Percentiles rank a stretch among this genome's conserved stretches.
These are phyloP conservation scores for Phytophthora melonis DNA, from an alignment of 352 stramenopile species.

Conservation along the genomic window DNA sequence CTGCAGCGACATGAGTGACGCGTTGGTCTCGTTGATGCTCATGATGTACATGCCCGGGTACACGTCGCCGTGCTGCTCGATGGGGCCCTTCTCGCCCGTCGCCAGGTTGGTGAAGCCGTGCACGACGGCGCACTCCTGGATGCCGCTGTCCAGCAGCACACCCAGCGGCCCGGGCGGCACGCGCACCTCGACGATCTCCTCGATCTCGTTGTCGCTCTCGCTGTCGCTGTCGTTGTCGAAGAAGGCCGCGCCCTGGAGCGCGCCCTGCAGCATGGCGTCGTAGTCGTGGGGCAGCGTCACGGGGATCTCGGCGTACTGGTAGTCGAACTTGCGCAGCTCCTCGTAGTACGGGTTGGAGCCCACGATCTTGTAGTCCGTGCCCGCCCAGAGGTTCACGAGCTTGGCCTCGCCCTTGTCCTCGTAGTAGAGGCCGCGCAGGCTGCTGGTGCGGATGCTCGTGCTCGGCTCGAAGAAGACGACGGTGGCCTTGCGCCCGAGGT, in stretches of 20 bases:
- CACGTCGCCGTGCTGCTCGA: slow-evolving; percentile 72
- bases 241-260: slow-evolving; percentile 78
- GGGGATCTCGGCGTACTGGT: slow-evolving; percentile 76
- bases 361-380: slow-evolving; percentile 86
- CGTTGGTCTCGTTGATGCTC: slow-evolving; percentile 88
- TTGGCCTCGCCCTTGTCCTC: slow-evolving; percentile 78
- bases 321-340: slow-evolving; percentile 74
- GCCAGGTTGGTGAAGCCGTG: slow-evolving; percentile 82
- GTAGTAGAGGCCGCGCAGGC: slow-evolving; percentile 82
- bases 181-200: slow-evolving; percentile 77
- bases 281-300: slow-evolving; percentile 51
- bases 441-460: slow-evolving; percentile 79
- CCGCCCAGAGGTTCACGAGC: slow-evolving; percentile 85
- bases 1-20: slow-evolving; percentile 82
- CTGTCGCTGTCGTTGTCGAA: slow-evolving; percentile 87
- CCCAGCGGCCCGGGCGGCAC: slow-evolving; percentile 79
- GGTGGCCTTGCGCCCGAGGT: slow-evolving; percentile 74
- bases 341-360: slow-evolving; percentile 79
- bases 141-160: slow-evolving; percentile 59
- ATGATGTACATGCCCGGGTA: slow-evolving; percentile 88
- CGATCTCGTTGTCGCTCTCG: slow-evolving; percentile 81
- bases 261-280: slow-evolving; percentile 73
- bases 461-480: slow-evolving; percentile 87
- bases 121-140: slow-evolving; percentile 82
- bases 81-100: slow-evolving; percentile 65